phyloP scores from a whole-genome alignment of 2,329 filamentous ascomycete species.

The Aspergillus pseudonomiae region DNA sequence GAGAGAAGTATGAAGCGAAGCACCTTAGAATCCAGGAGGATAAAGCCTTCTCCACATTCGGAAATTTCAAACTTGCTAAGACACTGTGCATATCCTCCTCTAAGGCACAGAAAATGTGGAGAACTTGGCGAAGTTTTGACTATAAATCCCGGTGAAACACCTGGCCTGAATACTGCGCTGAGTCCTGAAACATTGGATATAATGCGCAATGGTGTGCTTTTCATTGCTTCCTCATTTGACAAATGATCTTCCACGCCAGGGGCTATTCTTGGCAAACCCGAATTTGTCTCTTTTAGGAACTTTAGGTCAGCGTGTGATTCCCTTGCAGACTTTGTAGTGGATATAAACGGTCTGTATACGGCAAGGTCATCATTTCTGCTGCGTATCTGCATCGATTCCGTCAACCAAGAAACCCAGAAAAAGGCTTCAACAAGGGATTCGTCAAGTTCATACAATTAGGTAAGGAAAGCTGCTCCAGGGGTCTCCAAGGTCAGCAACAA shows the following conservation, averaged over 20 bases:
- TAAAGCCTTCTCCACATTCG: constrained; percentile 77
- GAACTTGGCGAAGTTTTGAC: constrained; percentile 77
- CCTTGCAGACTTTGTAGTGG: constrained; percentile 24
- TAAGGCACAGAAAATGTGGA: constrained; percentile 74
- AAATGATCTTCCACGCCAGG: constrained; percentile 54
- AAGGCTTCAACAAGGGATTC: background rate
- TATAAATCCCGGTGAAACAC: constrained; percentile 77
- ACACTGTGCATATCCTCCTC: constrained; percentile 68
- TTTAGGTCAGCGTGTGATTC: constrained; percentile 52
- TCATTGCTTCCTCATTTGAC: constrained; percentile 31
- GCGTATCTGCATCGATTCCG: constrained; percentile 64
- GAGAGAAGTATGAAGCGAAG: constrained; percentile 8
- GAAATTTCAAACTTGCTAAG: constrained; percentile 72
- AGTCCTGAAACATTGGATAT: constrained; percentile 68
- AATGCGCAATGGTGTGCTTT: constrained; percentile 46
- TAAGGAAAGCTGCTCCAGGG: constrained; percentile 70
- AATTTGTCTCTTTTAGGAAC: constrained; percentile 76
- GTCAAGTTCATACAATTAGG: constrained; percentile 67
- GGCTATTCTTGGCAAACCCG: constrained; percentile 63
- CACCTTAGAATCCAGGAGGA: constrained; percentile 70
- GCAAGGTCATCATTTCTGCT: constrained; percentile 80
- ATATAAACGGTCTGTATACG: constrained; percentile 79
- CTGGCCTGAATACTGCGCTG: constrained; percentile 79
- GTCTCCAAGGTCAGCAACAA: constrained; percentile 85
- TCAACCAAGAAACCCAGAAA: background rate